Conservation (phyloP, 1,139 yeast genomes). For the Pneumocystis jirovecii region DNA sequence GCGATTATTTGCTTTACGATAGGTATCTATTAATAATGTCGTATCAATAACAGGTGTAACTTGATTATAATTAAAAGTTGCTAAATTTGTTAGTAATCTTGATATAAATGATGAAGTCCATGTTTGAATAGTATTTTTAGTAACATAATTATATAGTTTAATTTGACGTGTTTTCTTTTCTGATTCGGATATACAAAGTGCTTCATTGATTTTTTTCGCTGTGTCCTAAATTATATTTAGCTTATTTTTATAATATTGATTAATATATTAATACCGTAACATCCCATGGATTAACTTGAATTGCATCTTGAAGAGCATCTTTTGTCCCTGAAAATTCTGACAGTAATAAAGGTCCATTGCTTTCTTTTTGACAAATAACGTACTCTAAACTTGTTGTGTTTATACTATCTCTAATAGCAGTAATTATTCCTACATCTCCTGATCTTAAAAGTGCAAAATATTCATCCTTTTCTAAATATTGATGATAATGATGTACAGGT, state of each 20-base stretch:
- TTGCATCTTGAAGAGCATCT: constrained; percentile 49
- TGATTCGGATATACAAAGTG: constrained; percentile 45
- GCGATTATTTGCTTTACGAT: constrained; percentile 16
- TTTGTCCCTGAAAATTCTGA: constrained; percentile 96
- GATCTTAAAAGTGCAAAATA: constrained; percentile 73
- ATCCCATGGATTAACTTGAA: constrained; percentile 88
- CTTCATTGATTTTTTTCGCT: constrained; percentile 44
- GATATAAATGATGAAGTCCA: constrained; percentile 56
- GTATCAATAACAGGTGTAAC: not conserved
- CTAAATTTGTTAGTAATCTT: constrained; percentile 30
- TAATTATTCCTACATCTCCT: constrained; percentile 75
- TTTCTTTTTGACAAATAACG: constrained; percentile 48
- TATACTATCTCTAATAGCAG: constrained; percentile 92
- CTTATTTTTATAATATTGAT: not conserved
- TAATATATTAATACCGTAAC: not conserved
- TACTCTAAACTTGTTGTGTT: constrained; percentile 92
- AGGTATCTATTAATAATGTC: constrained; percentile 16
- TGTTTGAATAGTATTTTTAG: constrained; percentile 50
- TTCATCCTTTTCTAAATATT: constrained; percentile 78
- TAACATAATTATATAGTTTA: constrained; percentile 41
- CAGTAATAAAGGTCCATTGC: constrained; percentile 64
- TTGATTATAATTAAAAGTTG: constrained; percentile 48
- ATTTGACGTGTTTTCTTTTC: constrained; percentile 54
- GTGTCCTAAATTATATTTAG: constrained; percentile 33
- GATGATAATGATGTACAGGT: constrained; percentile 77